Conservation (phyloP, 305 asterid species). For the Solanum chacoense region DNA sequence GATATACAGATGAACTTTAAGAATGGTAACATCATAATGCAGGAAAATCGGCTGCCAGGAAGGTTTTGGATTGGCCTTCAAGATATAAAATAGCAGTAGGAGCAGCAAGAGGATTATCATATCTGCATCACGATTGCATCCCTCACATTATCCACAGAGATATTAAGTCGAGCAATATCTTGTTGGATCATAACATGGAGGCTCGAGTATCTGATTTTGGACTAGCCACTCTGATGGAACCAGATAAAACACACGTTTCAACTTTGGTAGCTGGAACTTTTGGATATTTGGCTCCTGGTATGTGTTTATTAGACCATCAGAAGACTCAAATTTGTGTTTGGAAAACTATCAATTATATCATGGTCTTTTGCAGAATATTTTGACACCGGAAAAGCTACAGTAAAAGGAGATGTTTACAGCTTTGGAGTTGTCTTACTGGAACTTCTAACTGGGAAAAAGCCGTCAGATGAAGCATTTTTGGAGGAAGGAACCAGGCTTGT, state of each 20-base stretch:
- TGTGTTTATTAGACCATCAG: neutral
- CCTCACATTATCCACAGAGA: constrained; percentile 90
- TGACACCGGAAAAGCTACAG: constrained; percentile 85
- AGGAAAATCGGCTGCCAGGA: constrained; percentile 51
- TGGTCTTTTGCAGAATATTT: constrained; percentile 57
- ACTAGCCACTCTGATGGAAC: constrained; percentile 76
- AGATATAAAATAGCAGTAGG: constrained; percentile 79
- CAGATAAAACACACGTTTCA: constrained; percentile 73
- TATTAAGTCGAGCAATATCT: constrained; percentile 75
- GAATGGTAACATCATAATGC: constrained; percentile 6
- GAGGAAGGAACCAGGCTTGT: constrained; percentile 95
- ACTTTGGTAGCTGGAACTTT: constrained; percentile 85
- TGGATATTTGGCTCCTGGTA: constrained; percentile 90
- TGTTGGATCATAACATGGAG: constrained; percentile 63
- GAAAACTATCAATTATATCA: neutral
- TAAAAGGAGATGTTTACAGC: constrained; percentile 85
- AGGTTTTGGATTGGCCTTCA: constrained; percentile 56
- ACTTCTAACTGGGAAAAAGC: constrained; percentile 72
- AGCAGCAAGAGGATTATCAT: constrained; percentile 85
- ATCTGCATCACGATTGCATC: constrained; percentile 85
- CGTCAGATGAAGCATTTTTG: constrained; percentile 60
- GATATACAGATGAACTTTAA: neutral
- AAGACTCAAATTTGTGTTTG: neutral
- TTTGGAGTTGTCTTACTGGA: constrained; percentile 85
- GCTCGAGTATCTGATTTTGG: constrained; percentile 82